Base-by-base conservation (phyloP, 2,329 filamentous ascomycete species). In the Ascosphaera acerosa region DNA sequence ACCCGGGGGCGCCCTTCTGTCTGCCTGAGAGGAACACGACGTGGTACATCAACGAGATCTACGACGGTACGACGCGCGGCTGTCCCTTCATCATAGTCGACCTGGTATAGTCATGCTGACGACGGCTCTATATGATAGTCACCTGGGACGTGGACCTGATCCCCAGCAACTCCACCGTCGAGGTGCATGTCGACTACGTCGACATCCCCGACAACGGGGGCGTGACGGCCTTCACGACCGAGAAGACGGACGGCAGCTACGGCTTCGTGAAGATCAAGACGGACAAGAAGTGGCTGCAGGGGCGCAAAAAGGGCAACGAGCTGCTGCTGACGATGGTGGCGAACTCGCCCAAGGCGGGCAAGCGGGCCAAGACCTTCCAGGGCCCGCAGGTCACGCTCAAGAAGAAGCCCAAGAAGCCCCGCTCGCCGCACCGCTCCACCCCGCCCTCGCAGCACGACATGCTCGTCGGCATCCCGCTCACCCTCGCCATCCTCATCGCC, bases 401-500 rank as follows among this genome's bases (percentile, higher is more conserved):
- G 12, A 44, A 47, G 6, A 49, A 44, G 30, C 50, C 48, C 2
- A 34, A 42, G 10, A 36, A 44, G 16, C 52, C 55, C 36, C 45
- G 47, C 37, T 38, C 42, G 20, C 44, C 50, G 15, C 44, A 49
- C 1, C 45, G 47, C 3, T 40, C 37, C 15, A 38, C 39, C 9
- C 38, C 39, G 7, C 40, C 39, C 23, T 47, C 43, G 25, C 51
- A 49, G 27, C 30, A 47, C 3, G 52, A 48, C 6, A 41, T 58
- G n/a, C 40, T 44, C 30, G 47, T 57, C 31, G 55, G 55, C 10
- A 38, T 59, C 4, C 55, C 55, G 1, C 41, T 57, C 15, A 44
- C 43, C 10, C 38, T 58, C 6, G 45, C 42, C 14, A 44, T 51
- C 30, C 38, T 56, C 12, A 31, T 51, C 10, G 19, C 51, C 10